These are phyloP conservation scores for Chenopodium formosanum DNA, from an alignment of 148 eudicot genomes.

Conservation along the genomic window DNA sequence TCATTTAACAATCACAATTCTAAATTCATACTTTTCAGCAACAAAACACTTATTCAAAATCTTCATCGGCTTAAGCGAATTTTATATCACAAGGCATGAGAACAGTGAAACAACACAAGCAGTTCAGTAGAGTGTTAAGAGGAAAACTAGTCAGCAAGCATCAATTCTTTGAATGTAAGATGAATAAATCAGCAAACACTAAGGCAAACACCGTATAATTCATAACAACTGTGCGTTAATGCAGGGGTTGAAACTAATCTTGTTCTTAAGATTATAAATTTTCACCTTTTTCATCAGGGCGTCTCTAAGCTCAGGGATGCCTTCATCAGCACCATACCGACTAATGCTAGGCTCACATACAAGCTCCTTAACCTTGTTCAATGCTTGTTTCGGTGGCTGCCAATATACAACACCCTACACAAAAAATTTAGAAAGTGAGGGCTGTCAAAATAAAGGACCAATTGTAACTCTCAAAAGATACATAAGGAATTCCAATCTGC, in stretches of 20 bases:
- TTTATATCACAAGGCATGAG: background rate
- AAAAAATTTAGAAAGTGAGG: conserved; percentile 14
- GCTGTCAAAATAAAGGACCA: background rate
- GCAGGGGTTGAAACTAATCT: background rate
- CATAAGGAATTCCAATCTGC: background rate
- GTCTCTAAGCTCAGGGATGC: conserved; percentile 84
- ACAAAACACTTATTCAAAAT: background rate
- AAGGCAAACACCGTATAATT: background rate
- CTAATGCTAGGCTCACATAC: conserved; percentile 84
- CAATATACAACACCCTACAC: conserved; percentile 94
- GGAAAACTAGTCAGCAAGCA: background rate
- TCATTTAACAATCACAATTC: background rate
- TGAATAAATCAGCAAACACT: background rate
- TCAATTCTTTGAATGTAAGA: background rate
- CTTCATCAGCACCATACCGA: conserved; percentile 96
- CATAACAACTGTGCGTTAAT: background rate
- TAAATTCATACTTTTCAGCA: background rate
- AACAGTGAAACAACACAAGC: background rate
- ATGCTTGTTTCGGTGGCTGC: conserved; percentile 87
- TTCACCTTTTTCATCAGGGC: conserved; percentile 74
- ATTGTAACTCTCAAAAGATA: background rate
- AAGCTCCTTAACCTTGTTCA: conserved; percentile 67
- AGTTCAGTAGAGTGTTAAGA: background rate
- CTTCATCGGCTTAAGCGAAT: background rate
- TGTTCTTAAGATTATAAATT: background rate